Percentiles rank a stretch among this genome's conserved stretches.
Conservation (phyloP, 2,329 filamentous ascomycete genomes). For the Lecanicillium sp. region DNA sequence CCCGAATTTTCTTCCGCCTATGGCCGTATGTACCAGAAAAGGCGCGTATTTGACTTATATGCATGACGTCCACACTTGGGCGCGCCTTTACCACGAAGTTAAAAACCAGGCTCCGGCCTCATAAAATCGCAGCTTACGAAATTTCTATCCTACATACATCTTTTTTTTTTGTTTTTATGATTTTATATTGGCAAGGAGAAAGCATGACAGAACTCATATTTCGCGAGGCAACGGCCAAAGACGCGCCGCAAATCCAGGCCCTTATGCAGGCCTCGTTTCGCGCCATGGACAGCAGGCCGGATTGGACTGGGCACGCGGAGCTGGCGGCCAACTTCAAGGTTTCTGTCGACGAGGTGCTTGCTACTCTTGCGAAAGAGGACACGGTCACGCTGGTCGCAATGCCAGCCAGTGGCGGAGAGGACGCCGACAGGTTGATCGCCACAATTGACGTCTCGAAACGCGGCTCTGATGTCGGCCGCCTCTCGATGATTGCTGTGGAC, state of each 20-base stretch:
- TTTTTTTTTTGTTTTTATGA: too few species aligned
- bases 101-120: too few species aligned
- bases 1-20: too few species aligned
- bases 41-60: too few species aligned
- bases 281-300: slow-evolving; percentile 25
- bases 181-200: neutral
- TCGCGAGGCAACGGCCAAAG: slow-evolving; percentile 26
- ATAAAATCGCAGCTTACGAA: too few species aligned
- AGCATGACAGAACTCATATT: slow-evolving; percentile 21
- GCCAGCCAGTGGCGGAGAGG: neutral
- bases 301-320: slow-evolving; percentile 30
- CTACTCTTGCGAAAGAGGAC: slow-evolving; percentile 31
- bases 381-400: slow-evolving; percentile 22
- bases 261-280: slow-evolving; percentile 33
- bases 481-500: slow-evolving; percentile 21
- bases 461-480: slow-evolving; percentile 13
- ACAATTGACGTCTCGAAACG: slow-evolving; percentile 13
- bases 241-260: slow-evolving; percentile 25
- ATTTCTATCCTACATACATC: too few species aligned
- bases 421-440: slow-evolving; percentile 14
- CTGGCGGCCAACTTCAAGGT: slow-evolving; percentile 66
- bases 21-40: too few species aligned
- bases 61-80: too few species aligned
- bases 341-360: slow-evolving; percentile 55
- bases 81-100: too few species aligned